Base-by-base conservation (phyloP, 352 stramenopile species). In the Pythium sukuiense region DNA sequence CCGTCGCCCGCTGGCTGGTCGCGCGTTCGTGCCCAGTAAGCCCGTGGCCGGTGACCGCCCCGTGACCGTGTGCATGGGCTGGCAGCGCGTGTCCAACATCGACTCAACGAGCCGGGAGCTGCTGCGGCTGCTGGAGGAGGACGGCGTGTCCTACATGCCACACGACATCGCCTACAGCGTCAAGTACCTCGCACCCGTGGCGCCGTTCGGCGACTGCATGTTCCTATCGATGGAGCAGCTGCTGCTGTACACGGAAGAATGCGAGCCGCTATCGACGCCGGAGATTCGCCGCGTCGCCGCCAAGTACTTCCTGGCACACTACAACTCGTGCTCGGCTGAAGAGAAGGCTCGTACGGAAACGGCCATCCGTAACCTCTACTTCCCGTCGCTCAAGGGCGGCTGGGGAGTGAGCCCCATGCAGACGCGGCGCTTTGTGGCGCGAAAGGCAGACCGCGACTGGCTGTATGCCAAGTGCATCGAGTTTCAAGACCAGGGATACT, bases 141-240 rank as follows among this genome's bases (percentile, higher is more conserved):
- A 93, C 37, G 87, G 87, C n/a, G 87, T 92, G 16, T 83, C 83
- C 58, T 96, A 96, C 59, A 77, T 83, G 69, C 84, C 87, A 20
- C 87, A 96, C 76, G 86, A 96, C 69, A 90, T 81, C 20, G 81
- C 87, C 18, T 96, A 96, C 78, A 92, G 84, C 50, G 87, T 96
- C 72, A 94, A 96, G 73, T 96, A 96, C 61, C 67, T 96, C 30
- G 85, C 85, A 5, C 87, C 85, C 0, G 87, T 96, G 18, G 69
- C 85, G 18, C 87, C 87, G 6, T 93, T 92, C 46, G 87, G 87
- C 12, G 87, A 96, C 73, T 96, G 87, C 59, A 83, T 96, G 41
- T 96, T 94, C 55, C 65, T 96, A 18, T 93, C 85, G 12, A 93
- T 96, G 77, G 87, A 96, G 69, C 87, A 96, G 69, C 65, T 96